Base-by-base conservation (phyloP, 371 early-diverging fungal species). In the Haplosporangium sp. region DNA sequence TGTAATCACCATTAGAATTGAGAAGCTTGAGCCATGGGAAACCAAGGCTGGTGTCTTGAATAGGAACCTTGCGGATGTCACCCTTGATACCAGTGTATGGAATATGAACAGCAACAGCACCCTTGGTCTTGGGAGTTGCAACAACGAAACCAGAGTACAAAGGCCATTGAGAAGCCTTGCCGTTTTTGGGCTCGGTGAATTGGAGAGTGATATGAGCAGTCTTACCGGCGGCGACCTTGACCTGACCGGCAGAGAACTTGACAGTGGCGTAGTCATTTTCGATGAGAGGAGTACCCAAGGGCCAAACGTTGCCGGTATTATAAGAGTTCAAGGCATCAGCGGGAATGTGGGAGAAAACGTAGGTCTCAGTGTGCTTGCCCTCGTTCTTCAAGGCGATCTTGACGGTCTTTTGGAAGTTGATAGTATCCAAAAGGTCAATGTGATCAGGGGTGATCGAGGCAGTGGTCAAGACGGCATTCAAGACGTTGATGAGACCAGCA, bases 401-500 rank as follows among this genome's bases (percentile, higher is more conserved):
- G 72, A 88, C 87, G 27, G 68, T 74, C 19, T 72, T 72, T 65
- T 86, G 76, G 48, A 83, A 71, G 3, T 84, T 50, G 34, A 86
- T 85, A 19, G 82, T 73, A 2, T 87, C 89, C 35, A 84, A 88
- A 83, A 90, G 93, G 56, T 87, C 72, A 27, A 88, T 65, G 63
- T 83, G 84, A 6, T 90, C 84, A 3, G 95, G 95, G 0, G 74
- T 50, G n/a, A 93, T 79, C 7, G 76, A 39, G 1, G 88, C 87
- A 35, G 85, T 85, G 0, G 91, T 66, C 17, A 55, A 73, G 53
- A 94, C 67, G 4, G 94, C 89, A 39, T 85, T 75, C 65, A 86
- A 85, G n/a, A 87, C 81, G 82, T 94, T 86, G 52, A 94, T 84
- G 9, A 94, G 76, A 5, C 96, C 94, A 38, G 89, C 84, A 1